Conservation (phyloP, 164 flowering plant species). For the Santalum album region DNA sequence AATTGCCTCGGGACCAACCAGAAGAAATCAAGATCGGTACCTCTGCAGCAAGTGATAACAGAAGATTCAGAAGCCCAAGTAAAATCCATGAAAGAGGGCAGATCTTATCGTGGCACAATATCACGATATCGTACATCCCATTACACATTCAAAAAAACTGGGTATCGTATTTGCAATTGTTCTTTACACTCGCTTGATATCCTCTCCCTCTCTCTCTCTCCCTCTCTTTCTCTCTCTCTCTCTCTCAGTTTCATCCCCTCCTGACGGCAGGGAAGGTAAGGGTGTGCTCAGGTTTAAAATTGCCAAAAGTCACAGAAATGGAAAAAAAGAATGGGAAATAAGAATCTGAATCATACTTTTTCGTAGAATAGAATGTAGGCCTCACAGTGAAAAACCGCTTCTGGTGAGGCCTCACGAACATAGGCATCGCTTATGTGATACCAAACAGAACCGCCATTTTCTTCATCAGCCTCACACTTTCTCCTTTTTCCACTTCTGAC, state of each 20-base stretch:
- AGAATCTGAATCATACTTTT: conserved; percentile 17
- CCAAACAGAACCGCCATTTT: conserved; percentile 32
- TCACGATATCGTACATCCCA: not conserved
- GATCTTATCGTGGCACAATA: too few species aligned
- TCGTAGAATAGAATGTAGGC: conserved; percentile 92
- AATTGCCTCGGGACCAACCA: too few species aligned
- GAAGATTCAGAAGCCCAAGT: too few species aligned
- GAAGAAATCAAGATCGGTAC: too few species aligned
- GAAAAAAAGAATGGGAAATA: not conserved
- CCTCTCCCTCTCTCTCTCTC: not conserved
- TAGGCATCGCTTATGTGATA: conserved; percentile 67
- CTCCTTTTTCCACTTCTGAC: conserved; percentile 42
- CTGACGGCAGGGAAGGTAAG: not conserved
- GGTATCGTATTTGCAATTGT: conserved; percentile 7
- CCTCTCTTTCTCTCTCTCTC: not conserved
- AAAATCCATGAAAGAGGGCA: too few species aligned
- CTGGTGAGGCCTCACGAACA: conserved; percentile 53
- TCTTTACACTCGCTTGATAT: not conserved
- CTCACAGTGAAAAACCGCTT: conserved; percentile 68
- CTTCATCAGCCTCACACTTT: conserved; percentile 16
- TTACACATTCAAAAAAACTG: conserved; percentile 2
- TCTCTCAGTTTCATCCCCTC: not conserved
- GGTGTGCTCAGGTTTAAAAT: conserved; percentile 5
- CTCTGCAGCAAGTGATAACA: too few species aligned
- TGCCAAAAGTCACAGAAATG: not conserved